Conservation (phyloP, 2,329 filamentous ascomycete genomes). For the Pseudopyricularia cyperi region DNA sequence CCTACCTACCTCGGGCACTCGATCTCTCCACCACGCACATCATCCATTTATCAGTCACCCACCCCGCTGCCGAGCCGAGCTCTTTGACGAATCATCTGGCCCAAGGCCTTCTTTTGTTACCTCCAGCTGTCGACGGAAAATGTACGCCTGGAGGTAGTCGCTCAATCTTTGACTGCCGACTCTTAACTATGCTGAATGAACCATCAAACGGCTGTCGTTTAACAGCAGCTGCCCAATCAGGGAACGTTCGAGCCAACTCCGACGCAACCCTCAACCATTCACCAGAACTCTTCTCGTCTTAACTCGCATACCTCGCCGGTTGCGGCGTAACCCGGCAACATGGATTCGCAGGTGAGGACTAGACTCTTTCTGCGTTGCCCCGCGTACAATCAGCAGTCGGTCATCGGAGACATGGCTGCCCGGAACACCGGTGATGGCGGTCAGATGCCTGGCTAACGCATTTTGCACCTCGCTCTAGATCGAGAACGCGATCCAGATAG, state of each 20-base stretch:
- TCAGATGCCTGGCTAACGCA: neutral
- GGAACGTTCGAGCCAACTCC: neutral
- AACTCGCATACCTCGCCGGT: neutral
- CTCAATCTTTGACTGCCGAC: neutral
- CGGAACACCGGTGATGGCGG: neutral
- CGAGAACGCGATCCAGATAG: slow-evolving; percentile 90
- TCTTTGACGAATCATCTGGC: neutral
- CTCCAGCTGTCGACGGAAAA: neutral
- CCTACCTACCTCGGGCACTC: neutral
- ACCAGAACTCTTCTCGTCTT: neutral
- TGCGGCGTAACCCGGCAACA: neutral
- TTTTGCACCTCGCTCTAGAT: slow-evolving; percentile 40
- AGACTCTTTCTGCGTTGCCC: neutral
- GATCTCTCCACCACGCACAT: neutral
- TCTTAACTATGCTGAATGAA: slow-evolving; percentile 1
- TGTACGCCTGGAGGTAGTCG: neutral
- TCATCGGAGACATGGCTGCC: neutral
- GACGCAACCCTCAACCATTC: neutral
- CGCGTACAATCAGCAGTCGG: neutral
- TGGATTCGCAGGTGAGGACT: neutral
- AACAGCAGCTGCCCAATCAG: slow-evolving; percentile 2
- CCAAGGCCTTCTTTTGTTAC: neutral
- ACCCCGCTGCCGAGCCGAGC: neutral
- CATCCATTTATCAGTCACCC: neutral
- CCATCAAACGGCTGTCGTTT: slow-evolving; percentile 2